These are phyloP conservation scores for Leccinum cinnamomeum DNA, from an alignment of 1,284 basidiomycete species.

Conservation along the genomic window DNA sequence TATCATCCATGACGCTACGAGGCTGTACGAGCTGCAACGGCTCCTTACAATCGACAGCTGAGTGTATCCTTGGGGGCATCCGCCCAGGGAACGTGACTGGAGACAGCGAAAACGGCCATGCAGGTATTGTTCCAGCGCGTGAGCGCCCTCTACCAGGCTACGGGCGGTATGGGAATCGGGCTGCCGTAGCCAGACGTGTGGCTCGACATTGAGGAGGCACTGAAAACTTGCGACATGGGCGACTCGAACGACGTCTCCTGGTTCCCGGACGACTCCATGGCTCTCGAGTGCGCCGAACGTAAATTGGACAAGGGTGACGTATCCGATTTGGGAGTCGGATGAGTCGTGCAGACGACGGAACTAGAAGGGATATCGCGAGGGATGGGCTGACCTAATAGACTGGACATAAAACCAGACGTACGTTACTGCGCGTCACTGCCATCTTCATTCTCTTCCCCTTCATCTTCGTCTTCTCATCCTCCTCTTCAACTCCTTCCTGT, in stretches of 20 bases:
- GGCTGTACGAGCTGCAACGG: neutral
- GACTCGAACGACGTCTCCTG: constrained; percentile 53
- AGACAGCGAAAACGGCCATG: constrained; percentile 43
- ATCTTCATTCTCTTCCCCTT: constrained; percentile 36
- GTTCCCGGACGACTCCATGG: constrained; percentile 59
- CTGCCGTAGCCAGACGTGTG: constrained; percentile 40
- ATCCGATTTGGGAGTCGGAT: constrained; percentile 38
- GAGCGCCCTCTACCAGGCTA: constrained; percentile 43
- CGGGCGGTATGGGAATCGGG: constrained; percentile 71
- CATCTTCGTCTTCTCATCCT: constrained; percentile 39
- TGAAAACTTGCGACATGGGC: constrained; percentile 36
- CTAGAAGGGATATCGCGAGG: constrained; percentile 68
- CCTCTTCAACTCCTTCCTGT: constrained; percentile 41
- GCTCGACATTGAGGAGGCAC: constrained; percentile 34
- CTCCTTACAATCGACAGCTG: neutral
- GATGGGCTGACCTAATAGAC: constrained; percentile 68
- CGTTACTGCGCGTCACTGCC: constrained; percentile 50
- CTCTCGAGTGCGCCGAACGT: constrained; percentile 43
- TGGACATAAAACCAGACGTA: constrained; percentile 75
- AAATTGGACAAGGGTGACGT: constrained; percentile 41
- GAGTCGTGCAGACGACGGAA: constrained; percentile 50
- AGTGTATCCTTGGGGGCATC: constrained; percentile 37
- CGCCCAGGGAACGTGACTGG: constrained; percentile 44
- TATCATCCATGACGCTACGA: neutral
- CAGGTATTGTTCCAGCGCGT: constrained; percentile 53